Evolutionary conservation across 2,329 filamentous ascomycete genomes (phyloP), one percentile per base, ranked within the genome.

Genomic region (Epichloe scottii): DNA sequence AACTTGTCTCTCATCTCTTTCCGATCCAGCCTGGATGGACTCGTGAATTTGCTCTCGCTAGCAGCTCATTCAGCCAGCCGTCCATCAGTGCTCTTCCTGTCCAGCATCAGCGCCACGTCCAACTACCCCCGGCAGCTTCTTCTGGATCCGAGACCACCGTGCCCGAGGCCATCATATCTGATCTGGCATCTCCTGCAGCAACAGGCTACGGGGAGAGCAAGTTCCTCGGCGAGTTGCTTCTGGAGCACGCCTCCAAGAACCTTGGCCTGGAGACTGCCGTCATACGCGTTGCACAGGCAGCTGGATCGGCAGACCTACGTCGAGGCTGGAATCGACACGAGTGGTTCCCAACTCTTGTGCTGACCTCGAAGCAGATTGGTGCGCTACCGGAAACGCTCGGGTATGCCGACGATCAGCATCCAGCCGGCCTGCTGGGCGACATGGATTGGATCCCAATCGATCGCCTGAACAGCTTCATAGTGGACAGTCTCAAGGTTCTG

Each of bases 391-490:
- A 53, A 12, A 49, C 43, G 23, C 44, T 54, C 5, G 46, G 46
- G 17, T 48, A 21, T 19, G 33, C n/a, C 10, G 30, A 46, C 15
- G 8, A 23, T 5, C 46, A 48, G 12, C 21, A 39, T 26, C 37
- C 46, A 5, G 34, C 30, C 12, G 53, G 53, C 6, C 11, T 23
- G 6, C 17, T 50, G 17, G 33, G 46, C 33, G 40, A 48, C 12
- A 48, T 54, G 17, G 48, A 53, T n/a, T 54, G 53, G 53, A 53
- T 54, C 6, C 53, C 53, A 5, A 33, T 48, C 33, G 51, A 54
- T 37, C 17, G 26, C 11, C 23, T 54, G 38, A 44, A 33, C 33
- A 40, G 33, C 4, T 30, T 52, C 17, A 41, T 54, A 15, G 17
- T 52, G 10, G 50, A 52, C 19, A 14, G 30, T 14, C 11, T 34